These are phyloP conservation scores for Candida boleticola DNA, from an alignment of 805 yeast species.

Conservation along the genomic window DNA sequence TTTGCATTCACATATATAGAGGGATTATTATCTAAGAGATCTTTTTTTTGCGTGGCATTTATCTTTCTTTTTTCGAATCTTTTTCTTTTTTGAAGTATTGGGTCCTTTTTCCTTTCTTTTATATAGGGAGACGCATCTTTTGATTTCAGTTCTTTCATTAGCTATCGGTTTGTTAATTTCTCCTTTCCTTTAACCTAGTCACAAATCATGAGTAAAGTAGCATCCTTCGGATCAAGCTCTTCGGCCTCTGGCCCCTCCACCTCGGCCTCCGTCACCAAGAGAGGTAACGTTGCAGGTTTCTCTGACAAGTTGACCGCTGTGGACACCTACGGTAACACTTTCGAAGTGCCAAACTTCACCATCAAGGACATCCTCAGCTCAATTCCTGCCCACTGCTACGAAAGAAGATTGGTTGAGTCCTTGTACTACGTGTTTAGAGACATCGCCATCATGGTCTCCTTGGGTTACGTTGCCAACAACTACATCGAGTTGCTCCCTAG, in stretches of 20 bases:
- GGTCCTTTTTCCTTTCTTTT: not conserved
- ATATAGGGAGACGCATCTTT: not conserved
- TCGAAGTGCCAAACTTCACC: conserved; percentile 70
- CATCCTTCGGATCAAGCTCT: conserved; percentile 4
- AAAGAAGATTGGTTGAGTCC: conserved; percentile 54
- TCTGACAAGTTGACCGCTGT: conserved; percentile 40
- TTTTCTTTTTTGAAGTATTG: not conserved
- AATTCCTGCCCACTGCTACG: conserved; percentile 74
- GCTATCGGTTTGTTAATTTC: not conserved
- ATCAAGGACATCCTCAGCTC: conserved; percentile 72
- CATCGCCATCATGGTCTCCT: conserved; percentile 43
- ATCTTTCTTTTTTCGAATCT: not conserved
- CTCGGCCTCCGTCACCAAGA: conserved; percentile 22
- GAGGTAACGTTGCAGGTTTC: conserved; percentile 45
- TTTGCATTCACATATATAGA: no score
- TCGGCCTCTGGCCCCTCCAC: conserved; percentile 11
- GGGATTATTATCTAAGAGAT: no score
- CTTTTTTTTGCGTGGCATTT: not conserved
- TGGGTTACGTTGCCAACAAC: conserved; percentile 54
- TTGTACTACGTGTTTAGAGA: conserved; percentile 70
- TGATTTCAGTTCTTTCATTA: not conserved
- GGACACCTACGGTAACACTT: conserved; percentile 64
- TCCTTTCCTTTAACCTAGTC: not conserved
- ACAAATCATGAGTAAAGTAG: conserved; percentile 1
- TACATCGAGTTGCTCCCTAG: conserved; percentile 52